Conservation (phyloP, 352 stramenopile genomes). For the Poterioochromonas sp. region DNA sequence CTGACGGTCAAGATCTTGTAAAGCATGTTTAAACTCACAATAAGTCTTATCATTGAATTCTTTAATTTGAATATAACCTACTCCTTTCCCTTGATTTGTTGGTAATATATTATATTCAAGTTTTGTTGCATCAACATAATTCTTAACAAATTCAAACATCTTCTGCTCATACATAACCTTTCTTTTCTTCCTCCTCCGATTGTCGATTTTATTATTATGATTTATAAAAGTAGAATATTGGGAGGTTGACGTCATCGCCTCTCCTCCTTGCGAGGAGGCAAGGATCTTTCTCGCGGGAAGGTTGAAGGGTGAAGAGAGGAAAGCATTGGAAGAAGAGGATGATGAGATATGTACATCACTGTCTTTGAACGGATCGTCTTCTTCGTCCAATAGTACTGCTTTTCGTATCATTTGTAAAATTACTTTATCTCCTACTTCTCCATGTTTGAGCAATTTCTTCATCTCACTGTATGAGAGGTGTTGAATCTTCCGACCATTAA, state of each 20-base stretch:
- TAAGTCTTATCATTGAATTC: constrained; percentile 31
- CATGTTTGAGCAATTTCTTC: not conserved
- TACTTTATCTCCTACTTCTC: not conserved
- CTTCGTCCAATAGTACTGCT: not conserved
- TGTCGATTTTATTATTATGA: not conserved
- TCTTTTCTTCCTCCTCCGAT: not conserved
- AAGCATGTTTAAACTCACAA: not conserved
- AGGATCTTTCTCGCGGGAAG: too few species aligned
- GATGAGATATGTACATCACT: not conserved
- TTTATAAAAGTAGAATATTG: too few species aligned
- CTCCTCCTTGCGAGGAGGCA: too few species aligned
- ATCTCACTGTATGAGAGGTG: not conserved
- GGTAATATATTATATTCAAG: not conserved
- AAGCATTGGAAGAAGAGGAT: too few species aligned
- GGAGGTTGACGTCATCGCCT: too few species aligned
- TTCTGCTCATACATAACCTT: not conserved
- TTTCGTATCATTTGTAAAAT: not conserved
- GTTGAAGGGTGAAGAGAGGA: too few species aligned
- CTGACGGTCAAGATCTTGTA: not conserved
- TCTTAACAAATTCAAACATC: not conserved
- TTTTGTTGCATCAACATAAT: not conserved
- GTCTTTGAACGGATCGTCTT: not conserved
- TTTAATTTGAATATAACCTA: constrained; percentile 3
- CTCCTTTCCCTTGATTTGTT: not conserved
- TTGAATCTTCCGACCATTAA: not conserved